Base-by-base conservation (phyloP, 441 rosid genomes). In the Oxalis stricta region DNA sequence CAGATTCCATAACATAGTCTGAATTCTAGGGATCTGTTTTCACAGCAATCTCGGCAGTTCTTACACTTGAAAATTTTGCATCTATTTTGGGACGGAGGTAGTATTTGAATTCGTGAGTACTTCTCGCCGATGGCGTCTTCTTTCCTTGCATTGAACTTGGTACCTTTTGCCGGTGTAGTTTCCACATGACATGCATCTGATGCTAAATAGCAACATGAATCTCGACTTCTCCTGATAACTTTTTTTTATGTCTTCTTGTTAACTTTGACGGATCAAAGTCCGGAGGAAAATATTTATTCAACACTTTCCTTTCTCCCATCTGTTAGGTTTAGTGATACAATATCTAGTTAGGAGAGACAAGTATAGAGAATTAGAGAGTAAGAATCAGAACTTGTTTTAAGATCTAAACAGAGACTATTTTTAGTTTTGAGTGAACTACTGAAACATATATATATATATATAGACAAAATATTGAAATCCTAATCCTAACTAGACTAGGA, bases 281-380 rank as follows among this genome's bases (percentile, higher is more conserved):
- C 47, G 95, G 95, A 5, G 95, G 95, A 30, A 84, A 89, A 38
- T 82, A 82, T 60, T 84, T 82, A 50, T 84, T 88, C 10, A 82
- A 54, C n/a, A 79, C 97, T 59, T 88, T 88, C 15, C 95, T 59
- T 29, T 84, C 95, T 75, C 97, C 95, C 97, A 84, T 88, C 12
- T 50, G n/a, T n/a, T n/a, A n/a, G n/a, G n/a, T n/a, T n/a, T n/a
- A n/a, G n/a, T n/a, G n/a, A n/a, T n/a, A n/a, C n/a, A n/a, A n/a
- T n/a, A n/a, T n/a, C n/a, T n/a, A n/a, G n/a, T n/a, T n/a, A n/a
- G n/a, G n/a, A n/a, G n/a, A n/a, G n/a, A n/a, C n/a, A n/a, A n/a
- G n/a, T n/a, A n/a, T n/a, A n/a, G n/a, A n/a, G n/a, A n/a, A n/a
- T n/a, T n/a, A n/a, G n/a, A n/a, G n/a, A n/a, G n/a, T n/a, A n/a